These are phyloP conservation scores for Cruciata laevipes DNA, from an alignment of 257 asterid species.

Conservation along the genomic window DNA sequence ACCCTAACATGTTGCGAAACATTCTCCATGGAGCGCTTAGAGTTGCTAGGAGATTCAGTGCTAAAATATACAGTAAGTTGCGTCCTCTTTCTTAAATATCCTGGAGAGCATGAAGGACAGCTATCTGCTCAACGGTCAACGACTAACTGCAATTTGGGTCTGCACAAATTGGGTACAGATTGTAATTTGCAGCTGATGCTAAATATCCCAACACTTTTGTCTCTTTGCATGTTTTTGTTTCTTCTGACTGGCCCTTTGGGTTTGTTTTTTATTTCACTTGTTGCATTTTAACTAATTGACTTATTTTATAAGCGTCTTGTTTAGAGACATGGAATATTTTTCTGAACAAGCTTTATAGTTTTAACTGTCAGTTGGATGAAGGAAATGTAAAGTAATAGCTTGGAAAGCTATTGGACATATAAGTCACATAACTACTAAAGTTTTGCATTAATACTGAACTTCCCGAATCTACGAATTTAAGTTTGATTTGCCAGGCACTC, in stretches of 20 bases:
- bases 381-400: too few species aligned
- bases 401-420: too few species aligned
- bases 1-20: slow-evolving; percentile 70
- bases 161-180: slow-evolving; percentile 61
- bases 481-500: too few species aligned
- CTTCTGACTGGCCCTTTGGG: neutral
- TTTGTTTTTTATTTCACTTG: too few species aligned
- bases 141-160: slow-evolving; percentile 54
- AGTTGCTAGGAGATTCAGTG: slow-evolving; percentile 90
- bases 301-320: too few species aligned
- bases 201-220: slow-evolving; percentile 1
- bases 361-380: too few species aligned
- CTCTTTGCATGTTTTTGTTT: neutral
- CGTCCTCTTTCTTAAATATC: slow-evolving; percentile 72
- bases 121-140: slow-evolving; percentile 44
- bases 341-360: too few species aligned
- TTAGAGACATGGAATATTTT: too few species aligned
- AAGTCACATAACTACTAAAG: too few species aligned
- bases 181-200: slow-evolving; percentile 63
- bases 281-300: too few species aligned
- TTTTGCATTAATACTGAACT: too few species aligned
- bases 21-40: slow-evolving; percentile 93
- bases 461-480: too few species aligned
- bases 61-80: slow-evolving; percentile 73
- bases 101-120: slow-evolving; percentile 63